These are phyloP conservation scores for Monosporozyma siamensis DNA, from an alignment of 805 yeast genomes.

Conservation along the genomic window DNA sequence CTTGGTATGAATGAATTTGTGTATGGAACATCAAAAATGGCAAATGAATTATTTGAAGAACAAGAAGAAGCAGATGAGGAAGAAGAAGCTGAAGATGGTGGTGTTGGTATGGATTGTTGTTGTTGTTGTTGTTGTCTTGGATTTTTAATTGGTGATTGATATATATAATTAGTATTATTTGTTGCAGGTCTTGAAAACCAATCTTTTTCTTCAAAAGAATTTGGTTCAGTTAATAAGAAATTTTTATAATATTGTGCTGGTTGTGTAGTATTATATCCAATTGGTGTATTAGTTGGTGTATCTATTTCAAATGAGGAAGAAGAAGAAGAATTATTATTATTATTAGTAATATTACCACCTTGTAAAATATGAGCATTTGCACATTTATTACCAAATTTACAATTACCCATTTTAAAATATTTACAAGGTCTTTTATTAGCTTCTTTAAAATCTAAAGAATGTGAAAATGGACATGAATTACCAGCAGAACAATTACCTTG, in stretches of 20 bases:
- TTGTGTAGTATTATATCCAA: background rate
- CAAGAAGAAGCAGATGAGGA: background rate
- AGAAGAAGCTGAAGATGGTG: background rate
- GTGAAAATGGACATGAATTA: slow-evolving; percentile 82
- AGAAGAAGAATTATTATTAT: background rate
- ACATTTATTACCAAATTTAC: slow-evolving; percentile 90
- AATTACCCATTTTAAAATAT: slow-evolving; percentile 92
- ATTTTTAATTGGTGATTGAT: background rate
- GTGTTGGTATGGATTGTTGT: background rate
- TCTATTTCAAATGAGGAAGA: background rate
- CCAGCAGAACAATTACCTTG: slow-evolving; percentile 98
- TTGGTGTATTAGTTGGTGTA: background rate
- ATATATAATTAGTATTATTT: background rate
- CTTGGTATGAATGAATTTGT: background rate
- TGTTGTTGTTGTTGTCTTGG: background rate
- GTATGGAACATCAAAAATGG: background rate
- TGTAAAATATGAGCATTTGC: slow-evolving; percentile 70
- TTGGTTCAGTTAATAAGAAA: background rate
- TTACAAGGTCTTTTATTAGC: slow-evolving; percentile 53
- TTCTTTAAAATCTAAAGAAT: slow-evolving; percentile 48
- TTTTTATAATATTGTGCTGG: background rate
- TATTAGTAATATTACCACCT: too few species aligned
- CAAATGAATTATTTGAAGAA: background rate
- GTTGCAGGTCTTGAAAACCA: background rate
- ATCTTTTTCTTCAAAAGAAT: background rate